These are phyloP conservation scores for Postia placenta DNA, from an alignment of 768 basidiomycete species.

Conservation along the genomic window DNA sequence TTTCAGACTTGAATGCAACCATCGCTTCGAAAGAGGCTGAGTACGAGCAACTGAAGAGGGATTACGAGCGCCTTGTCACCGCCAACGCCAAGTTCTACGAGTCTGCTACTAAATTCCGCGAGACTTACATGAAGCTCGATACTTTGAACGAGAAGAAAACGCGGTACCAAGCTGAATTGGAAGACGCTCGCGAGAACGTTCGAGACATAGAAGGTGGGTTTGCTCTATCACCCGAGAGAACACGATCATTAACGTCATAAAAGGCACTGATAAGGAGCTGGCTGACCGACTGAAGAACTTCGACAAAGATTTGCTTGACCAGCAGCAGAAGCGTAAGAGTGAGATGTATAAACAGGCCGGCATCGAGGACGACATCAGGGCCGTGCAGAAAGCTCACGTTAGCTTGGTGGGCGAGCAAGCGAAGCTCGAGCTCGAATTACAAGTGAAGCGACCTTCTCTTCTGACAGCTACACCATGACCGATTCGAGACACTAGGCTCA, in stretches of 20 bases:
- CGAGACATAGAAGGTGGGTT: conserved; percentile 35
- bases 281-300: conserved; percentile 50
- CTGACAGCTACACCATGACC: no score
- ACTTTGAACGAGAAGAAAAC: conserved; percentile 54
- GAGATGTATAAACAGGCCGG: conserved; percentile 52
- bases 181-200: conserved; percentile 55
- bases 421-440: conserved; percentile 48
- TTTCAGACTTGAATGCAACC: conserved; percentile 50
- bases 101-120: conserved; percentile 77
- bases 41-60: conserved; percentile 62
- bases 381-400: conserved; percentile 45
- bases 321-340: conserved; percentile 41
- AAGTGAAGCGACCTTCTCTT: no score
- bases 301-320: conserved; percentile 46
- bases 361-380: conserved; percentile 52
- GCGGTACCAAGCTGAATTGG: conserved; percentile 56
- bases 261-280: conserved; percentile 74
- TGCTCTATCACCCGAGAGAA: neutral
- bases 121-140: conserved; percentile 70
- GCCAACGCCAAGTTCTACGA: conserved; percentile 81
- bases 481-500: conserved; percentile 48
- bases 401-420: conserved; percentile 59
- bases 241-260: neutral
- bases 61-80: conserved; percentile 58
- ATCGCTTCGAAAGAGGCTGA: conserved; percentile 70